phyloP scores from a whole-genome alignment of 2,329 filamentous ascomycete genomes.

The Macrophomina phaseolina region DNA sequence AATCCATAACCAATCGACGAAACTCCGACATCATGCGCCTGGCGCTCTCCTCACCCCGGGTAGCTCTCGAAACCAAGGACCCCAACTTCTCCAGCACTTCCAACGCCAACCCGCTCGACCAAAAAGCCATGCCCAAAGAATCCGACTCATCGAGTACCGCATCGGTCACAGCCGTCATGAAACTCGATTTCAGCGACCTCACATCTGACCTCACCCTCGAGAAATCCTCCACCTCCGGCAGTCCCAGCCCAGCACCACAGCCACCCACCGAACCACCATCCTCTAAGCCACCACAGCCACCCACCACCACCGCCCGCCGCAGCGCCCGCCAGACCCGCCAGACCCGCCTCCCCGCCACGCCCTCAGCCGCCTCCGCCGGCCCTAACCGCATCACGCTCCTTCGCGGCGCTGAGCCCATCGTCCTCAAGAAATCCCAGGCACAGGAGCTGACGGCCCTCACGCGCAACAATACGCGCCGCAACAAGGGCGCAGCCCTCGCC shows the following conservation, averaged over 20 bases:
- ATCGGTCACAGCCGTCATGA: not conserved
- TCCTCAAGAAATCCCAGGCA: slow-evolving; percentile 55
- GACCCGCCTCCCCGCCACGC: slow-evolving; percentile 41
- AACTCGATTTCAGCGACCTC: slow-evolving; percentile 11
- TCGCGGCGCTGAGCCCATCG: slow-evolving; percentile 50
- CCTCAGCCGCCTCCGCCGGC: slow-evolving; percentile 35
- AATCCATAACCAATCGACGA: slow-evolving; percentile 53
- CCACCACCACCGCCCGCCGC: slow-evolving; percentile 37
- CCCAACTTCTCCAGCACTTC: slow-evolving; percentile 49
- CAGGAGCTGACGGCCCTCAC: slow-evolving; percentile 55
- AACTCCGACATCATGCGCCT: slow-evolving; percentile 55
- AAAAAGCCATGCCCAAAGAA: not conserved
- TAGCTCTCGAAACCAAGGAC: slow-evolving; percentile 53
- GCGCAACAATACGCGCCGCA: slow-evolving; percentile 56
- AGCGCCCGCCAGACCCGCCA: slow-evolving; percentile 41
- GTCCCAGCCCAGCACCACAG: no score
- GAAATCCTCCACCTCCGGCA: not conserved
- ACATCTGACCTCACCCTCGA: slow-evolving; percentile 1
- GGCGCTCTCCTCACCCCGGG: slow-evolving; percentile 53
- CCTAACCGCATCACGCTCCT: slow-evolving; percentile 51
- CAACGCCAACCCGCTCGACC: not conserved
- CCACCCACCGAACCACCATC: not conserved
- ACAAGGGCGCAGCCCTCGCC: slow-evolving; percentile 54
- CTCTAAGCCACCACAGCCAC: slow-evolving; percentile 15
- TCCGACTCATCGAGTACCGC: not conserved